A percentile compares a stretch with the other conserved stretches of the same genome.
These are phyloP conservation scores for Mentha longifolia DNA, from an alignment of 257 asterid species.

Conservation along the genomic window DNA sequence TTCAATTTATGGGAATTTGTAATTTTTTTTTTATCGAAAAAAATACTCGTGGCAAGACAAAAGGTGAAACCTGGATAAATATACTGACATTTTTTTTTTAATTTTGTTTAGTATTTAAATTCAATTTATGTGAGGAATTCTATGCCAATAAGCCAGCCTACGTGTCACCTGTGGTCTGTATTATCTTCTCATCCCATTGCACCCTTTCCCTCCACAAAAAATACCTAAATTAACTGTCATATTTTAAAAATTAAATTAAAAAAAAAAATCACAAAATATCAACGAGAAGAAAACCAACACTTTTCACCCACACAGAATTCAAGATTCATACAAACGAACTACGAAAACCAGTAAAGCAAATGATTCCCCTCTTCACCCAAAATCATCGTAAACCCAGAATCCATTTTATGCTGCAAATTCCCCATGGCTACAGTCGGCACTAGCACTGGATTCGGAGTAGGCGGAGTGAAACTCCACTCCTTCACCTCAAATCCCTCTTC, in stretches of 20 bases:
- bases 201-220: constrained; percentile 69
- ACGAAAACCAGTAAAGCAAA: not conserved
- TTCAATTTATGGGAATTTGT: no score
- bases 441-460: constrained; percentile 57
- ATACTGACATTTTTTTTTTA: no score
- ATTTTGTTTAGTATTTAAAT: no score
- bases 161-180: constrained; percentile 55
- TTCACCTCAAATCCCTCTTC: constrained; percentile 54
- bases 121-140: not conserved
- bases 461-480: constrained; percentile 52
- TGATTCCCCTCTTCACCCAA: constrained; percentile 35
- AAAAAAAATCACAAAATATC: constrained; percentile 5
- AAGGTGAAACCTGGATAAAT: no score
- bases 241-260: not conserved
- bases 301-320: not conserved
- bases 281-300: not conserved
- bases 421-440: constrained; percentile 68
- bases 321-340: not conserved
- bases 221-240: constrained; percentile 57
- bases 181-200: constrained; percentile 36
- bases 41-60: no score
- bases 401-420: not conserved
- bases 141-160: constrained; percentile 29
- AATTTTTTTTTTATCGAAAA: no score
- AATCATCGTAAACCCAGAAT: not conserved